These are phyloP conservation scores for Fonsecaea nubica DNA, from an alignment of 2,329 filamentous ascomycete species.

Conservation along the genomic window DNA sequence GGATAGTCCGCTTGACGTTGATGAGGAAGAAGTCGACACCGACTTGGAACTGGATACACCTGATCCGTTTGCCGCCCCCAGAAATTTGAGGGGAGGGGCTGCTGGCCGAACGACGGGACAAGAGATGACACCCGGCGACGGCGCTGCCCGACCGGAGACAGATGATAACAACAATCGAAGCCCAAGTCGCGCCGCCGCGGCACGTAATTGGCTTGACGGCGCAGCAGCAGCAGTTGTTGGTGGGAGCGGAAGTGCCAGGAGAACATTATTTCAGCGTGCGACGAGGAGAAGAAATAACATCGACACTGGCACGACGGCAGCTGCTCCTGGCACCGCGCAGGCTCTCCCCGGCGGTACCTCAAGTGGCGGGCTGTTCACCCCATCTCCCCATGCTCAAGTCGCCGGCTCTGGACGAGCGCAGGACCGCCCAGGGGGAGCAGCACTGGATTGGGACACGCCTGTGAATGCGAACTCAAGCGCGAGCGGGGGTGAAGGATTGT, in stretches of 20 bases:
- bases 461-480: not conserved
- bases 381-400: constrained; percentile 9
- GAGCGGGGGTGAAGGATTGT: not conserved
- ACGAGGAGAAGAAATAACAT: constrained; percentile 20
- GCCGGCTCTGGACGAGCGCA: not conserved
- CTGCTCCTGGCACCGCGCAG: not conserved
- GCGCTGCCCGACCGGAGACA: not conserved
- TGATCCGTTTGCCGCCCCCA: constrained; percentile 12
- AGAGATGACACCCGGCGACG: not conserved
- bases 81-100: not conserved
- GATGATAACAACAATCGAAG: constrained; percentile 11
- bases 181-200: constrained; percentile 23
- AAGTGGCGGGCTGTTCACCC: constrained; percentile 33
- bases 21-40: constrained; percentile 17
- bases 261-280: constrained; percentile 33
- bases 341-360: not conserved
- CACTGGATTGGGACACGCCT: constrained; percentile 29
- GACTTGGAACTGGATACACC: constrained; percentile 17
- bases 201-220: constrained; percentile 34
- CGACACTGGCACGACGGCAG: not conserved
- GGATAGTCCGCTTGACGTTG: constrained; percentile 22
- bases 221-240: constrained; percentile 27
- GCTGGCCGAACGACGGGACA: not conserved
- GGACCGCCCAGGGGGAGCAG: not conserved
- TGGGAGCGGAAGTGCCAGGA: constrained; percentile 19